Percentiles rank a stretch among this genome's conserved stretches.
Conservation (phyloP, 2,329 filamentous ascomycete species). For the Phyllosticta citriasiana region DNA sequence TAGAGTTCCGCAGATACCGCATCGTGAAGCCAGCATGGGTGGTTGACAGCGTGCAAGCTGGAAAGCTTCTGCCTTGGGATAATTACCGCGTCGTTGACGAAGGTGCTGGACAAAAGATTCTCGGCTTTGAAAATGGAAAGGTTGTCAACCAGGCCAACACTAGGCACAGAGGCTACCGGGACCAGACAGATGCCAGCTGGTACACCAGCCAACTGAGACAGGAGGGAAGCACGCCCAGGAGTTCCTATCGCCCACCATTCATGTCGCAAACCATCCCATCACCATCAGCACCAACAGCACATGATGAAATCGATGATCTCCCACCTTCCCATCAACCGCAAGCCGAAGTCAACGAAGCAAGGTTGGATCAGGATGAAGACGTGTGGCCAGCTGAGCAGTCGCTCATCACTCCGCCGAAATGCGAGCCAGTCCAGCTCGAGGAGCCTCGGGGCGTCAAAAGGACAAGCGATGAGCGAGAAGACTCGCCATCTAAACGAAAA, state of each 20-base stretch:
- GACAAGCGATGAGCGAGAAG: not conserved
- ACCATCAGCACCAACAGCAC: slow-evolving; percentile 18
- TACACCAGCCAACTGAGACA: slow-evolving; percentile 62
- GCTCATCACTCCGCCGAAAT: slow-evolving; percentile 22
- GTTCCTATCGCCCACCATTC: slow-evolving; percentile 17
- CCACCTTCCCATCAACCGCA: slow-evolving; percentile 25
- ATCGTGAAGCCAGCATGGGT: slow-evolving; percentile 95
- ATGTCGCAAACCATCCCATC: slow-evolving; percentile 19
- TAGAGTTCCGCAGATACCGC: slow-evolving; percentile 79
- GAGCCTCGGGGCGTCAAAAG: not conserved
- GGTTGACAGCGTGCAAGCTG: slow-evolving; percentile 75
- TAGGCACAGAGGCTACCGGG: slow-evolving; percentile 57
- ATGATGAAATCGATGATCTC: slow-evolving; percentile 21
- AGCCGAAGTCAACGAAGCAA: not conserved
- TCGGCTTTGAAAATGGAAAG: slow-evolving; percentile 53
- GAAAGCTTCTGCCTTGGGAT: slow-evolving; percentile 75
- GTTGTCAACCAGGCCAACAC: slow-evolving; percentile 57
- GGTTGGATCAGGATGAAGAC: not conserved
- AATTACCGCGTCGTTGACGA: slow-evolving; percentile 78
- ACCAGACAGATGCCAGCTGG: slow-evolving; percentile 74
- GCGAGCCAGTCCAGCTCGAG: slow-evolving; percentile 15
- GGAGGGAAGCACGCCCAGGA: slow-evolving; percentile 17
- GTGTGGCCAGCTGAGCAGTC: slow-evolving; percentile 9
- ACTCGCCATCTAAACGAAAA: slow-evolving; percentile 22
- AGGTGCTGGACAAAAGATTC: slow-evolving; percentile 68